Evolutionary conservation across 116 monocot genomes (phyloP).

Genomic region (Phalaenopsis hybrid): DNA sequence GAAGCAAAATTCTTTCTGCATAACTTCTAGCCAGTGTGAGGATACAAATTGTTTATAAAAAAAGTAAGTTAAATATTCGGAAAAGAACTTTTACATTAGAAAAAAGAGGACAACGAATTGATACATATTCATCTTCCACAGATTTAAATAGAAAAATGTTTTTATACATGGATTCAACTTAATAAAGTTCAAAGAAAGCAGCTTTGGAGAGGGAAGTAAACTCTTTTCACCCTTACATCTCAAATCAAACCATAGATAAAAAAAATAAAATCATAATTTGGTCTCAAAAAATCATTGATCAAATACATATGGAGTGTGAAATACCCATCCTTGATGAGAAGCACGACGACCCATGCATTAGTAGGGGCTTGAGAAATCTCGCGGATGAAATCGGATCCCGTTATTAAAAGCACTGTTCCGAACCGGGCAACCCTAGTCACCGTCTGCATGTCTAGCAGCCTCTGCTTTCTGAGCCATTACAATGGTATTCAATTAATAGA

Average conservation of each 20-base stretch:
- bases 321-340: conserved; percentile 87
- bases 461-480: conserved; percentile 32
- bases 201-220: not conserved
- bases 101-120: not conserved
- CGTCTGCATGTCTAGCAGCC: conserved; percentile 67
- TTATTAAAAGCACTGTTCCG: conserved; percentile 60
- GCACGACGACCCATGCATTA: conserved; percentile 84
- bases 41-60: not conserved
- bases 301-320: not conserved
- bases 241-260: not conserved
- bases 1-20: not conserved
- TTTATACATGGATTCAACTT: not conserved
- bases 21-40: too few species aligned
- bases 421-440: conserved; percentile 47
- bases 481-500: not conserved
- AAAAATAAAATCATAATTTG: not conserved
- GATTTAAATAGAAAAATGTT: not conserved
- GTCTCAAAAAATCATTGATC: not conserved
- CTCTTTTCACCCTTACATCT: not conserved
- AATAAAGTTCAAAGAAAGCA: not conserved
- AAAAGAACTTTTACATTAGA: conserved; percentile 3
- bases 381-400: conserved; percentile 73
- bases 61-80: not conserved
- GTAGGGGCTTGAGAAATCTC: conserved; percentile 77
- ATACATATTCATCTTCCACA: conserved; percentile 61